A percentile compares a stretch with the other conserved stretches of the same genome.
These are phyloP conservation scores for Musa acuminata DNA, from an alignment of 176 grass and related monocot genomes.

Conservation along the genomic window DNA sequence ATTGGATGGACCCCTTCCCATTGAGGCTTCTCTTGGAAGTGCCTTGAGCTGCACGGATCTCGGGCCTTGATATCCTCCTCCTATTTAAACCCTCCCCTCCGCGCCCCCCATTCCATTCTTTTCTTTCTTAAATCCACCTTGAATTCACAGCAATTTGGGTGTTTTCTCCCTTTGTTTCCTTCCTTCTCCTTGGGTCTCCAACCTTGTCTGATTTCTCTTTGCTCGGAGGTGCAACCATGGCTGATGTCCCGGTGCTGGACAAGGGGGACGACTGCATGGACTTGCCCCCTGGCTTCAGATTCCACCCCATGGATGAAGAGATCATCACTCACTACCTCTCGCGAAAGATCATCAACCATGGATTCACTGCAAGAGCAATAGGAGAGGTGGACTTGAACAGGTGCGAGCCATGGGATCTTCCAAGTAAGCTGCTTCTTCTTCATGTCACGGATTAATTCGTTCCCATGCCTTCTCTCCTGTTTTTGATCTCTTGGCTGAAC, in stretches of 20 bases:
- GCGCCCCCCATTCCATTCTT: not conserved
- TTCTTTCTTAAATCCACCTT: slow-evolving; percentile 23
- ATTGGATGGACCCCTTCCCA: not conserved
- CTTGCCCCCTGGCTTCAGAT: slow-evolving; percentile 80
- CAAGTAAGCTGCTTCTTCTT: slow-evolving; percentile 27
- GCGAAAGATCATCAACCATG: slow-evolving; percentile 37
- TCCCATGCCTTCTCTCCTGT: not conserved
- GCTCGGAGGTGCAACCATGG: not conserved
- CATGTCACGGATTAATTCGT: not conserved
- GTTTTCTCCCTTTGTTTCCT: not conserved
- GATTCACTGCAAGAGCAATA: slow-evolving; percentile 50
- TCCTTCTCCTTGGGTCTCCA: not conserved
- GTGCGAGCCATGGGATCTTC: slow-evolving; percentile 87
- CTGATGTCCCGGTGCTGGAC: too few species aligned
- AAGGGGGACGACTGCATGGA: slow-evolving; percentile 26
- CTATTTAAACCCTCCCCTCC: slow-evolving; percentile 6
- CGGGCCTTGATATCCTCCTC: not conserved
- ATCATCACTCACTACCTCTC: slow-evolving; percentile 88
- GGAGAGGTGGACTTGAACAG: slow-evolving; percentile 95
- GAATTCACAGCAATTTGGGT: not conserved
- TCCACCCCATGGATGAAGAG: slow-evolving; percentile 94
- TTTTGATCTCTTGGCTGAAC: not conserved
- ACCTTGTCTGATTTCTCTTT: not conserved
- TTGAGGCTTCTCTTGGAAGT: slow-evolving; percentile 9
- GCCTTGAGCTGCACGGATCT: slow-evolving; percentile 11